Base-by-base conservation (phyloP, 106 monocot genomes). In the Agapanthus africanus region DNA sequence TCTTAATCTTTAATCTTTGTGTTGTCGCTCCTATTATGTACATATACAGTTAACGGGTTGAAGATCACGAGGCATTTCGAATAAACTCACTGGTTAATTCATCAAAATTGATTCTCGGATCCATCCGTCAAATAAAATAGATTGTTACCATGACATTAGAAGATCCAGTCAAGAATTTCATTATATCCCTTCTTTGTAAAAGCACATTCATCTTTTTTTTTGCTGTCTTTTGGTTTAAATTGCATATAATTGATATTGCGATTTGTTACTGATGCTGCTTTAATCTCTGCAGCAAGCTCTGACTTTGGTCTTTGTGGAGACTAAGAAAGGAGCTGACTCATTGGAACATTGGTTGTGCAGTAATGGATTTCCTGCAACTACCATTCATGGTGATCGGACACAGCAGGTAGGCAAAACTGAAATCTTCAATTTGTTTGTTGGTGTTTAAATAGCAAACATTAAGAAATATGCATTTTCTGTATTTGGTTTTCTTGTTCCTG, bases 281-380 rank as follows among this genome's bases (percentile, higher is more conserved):
- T 68, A 2, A 15, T 61, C 18, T 14, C 28, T 72, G 69, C 79
- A 85, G 85, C 85, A 78, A 81, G 63, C 81, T 51, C 54, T 85
- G 31, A 85, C 85, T 21, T 44, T 85, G 60, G 78, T 85, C 33
- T 85, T 85, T 78, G 85, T 85, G 68, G 85, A 81, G 60, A 85
- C 85, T 37, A 85, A 85, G 31, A 85, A 69, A 59, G 85, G 81
- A 63, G 85, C 85, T 69, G 85, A 85, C 75, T 72, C 85, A 31
- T 52, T 85, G 59, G 85, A 85, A 54, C 71, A 81, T 69, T 85
- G 85, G 85, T 49, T 85, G 38, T 85, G 75, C 18, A 76, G 64
- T 75, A 85, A 85, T 79, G 80, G 77, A 7, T 85, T 85, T 67
- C 81, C 85, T 44, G 85, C 85, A 11, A 85, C 85, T 51, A 64